phyloP scores from a whole-genome alignment of 768 basidiomycete genomes.

The Exsudoporus frostii region DNA sequence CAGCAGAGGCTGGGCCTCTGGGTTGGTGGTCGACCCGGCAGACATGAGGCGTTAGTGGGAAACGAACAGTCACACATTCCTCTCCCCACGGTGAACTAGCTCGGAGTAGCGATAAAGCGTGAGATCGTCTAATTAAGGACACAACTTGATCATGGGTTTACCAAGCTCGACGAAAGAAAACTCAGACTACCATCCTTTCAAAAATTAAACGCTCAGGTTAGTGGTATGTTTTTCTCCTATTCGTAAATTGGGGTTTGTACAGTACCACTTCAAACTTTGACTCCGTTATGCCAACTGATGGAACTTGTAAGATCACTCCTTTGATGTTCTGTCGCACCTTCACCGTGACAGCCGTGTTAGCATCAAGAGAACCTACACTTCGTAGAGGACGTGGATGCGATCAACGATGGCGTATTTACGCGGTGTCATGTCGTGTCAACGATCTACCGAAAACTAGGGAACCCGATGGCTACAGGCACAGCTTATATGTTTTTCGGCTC shows the following conservation, averaged over 20 bases:
- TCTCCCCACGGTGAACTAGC: no score
- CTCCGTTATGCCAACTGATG: neutral
- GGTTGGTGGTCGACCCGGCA: conserved; percentile 1
- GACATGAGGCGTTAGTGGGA: conserved; percentile 22
- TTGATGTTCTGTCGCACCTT: neutral
- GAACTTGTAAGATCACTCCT: neutral
- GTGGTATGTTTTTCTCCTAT: neutral
- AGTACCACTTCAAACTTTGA: neutral
- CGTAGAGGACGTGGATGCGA: neutral
- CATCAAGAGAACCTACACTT: neutral
- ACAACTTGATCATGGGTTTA: no score
- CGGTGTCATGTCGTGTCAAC: neutral
- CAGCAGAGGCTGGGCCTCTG: conserved; percentile 25
- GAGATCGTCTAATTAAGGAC: no score
- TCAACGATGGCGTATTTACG: neutral
- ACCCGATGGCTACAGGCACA: no score
- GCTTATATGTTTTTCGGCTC: no score
- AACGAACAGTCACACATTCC: neutral
- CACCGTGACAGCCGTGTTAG: neutral
- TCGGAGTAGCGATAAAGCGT: no score
- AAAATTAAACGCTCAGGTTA: neutral
- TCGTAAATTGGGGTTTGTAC: neutral
- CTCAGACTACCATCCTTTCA: neutral
- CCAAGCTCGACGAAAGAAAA: no score
- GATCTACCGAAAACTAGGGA: no score